Evolutionary conservation across 2,329 filamentous ascomycete genomes (phyloP), one percentile per base, ranked within the genome.

Genomic region (Ustilaginoidea virens): DNA sequence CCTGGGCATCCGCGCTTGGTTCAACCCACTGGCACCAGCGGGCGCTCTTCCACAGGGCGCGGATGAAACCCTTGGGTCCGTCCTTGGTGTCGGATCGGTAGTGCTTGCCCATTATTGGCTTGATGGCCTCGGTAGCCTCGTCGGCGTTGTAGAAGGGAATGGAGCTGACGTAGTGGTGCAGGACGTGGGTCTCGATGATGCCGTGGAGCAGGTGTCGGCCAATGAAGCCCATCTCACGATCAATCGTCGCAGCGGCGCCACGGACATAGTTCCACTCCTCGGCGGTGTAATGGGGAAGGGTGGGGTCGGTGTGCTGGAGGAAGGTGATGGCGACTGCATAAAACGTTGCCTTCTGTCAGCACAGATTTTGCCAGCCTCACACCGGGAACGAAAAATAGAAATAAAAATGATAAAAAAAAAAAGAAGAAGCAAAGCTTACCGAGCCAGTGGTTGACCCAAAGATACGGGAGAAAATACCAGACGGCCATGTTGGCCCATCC

Each of bases 371-470:
- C n/a, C n/a, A n/a, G n/a, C n/a, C n/a, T n/a, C n/a, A n/a, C n/a
- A n/a, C n/a, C n/a, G n/a, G n/a, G n/a, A n/a, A n/a, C 31, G 6
- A 8, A 13, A 9, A 18, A 6, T 25, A 11, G 31, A 17, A 16
- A 21, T 15, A 12, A 8, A 7, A 19, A 4, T 19, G 5, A 14
- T 8, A n/a, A 11, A 15, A 25, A 11, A 8, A 10, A 5, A 7
- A 11, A 10, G 11, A 4, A 26, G 17, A 7, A 14, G 8, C 5
- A 16, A 27, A 15, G 69, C 80, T 68, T 74, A 90, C 82, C 81
- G 32, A 96, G 79, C 87, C 87, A 96, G 72, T 94, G 85, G 71
- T 96, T 92, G 32, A 94, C 86, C 87, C 87, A 94, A 36, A 94
- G 66, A 55, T 96, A 98, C 21, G 90, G 90, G 34, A 92, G 50